phyloP scores from a whole-genome alignment of 306 rosid genomes.

The Parietaria judaica region DNA sequence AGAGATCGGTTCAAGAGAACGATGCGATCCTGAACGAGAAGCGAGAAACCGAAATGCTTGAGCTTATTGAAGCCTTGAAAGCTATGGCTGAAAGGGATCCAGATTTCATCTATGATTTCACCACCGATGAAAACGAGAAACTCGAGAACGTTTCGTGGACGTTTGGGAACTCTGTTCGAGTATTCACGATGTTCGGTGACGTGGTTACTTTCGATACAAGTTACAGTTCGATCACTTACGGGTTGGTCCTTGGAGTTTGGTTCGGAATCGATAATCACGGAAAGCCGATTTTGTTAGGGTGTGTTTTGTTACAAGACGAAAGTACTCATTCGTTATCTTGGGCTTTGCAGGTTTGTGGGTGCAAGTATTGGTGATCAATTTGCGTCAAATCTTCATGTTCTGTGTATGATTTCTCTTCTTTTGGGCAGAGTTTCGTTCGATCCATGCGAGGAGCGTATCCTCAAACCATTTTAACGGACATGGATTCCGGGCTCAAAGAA shows the following conservation, averaged over 20 bases:
- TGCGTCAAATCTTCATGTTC: slow-evolving; percentile 19
- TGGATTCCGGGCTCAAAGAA: slow-evolving; percentile 51
- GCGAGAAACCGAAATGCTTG: slow-evolving; percentile 49
- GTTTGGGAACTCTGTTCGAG: slow-evolving; percentile 38
- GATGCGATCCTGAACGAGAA: slow-evolving; percentile 54
- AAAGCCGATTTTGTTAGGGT: slow-evolving; percentile 40
- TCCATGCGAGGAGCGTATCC: slow-evolving; percentile 57
- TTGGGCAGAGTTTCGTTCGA: slow-evolving; percentile 51
- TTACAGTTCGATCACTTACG: slow-evolving; percentile 45
- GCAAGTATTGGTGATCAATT: slow-evolving; percentile 27
- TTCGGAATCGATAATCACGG: slow-evolving; percentile 52
- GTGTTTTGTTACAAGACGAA: slow-evolving; percentile 56
- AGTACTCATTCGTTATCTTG: slow-evolving; percentile 42
- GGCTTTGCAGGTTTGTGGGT: slow-evolving; percentile 60
- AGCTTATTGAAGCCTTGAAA: slow-evolving; percentile 52
- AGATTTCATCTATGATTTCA: slow-evolving; percentile 36
- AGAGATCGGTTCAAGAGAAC: slow-evolving; percentile 57
- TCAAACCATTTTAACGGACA: slow-evolving; percentile 49
- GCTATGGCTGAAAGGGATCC: slow-evolving; percentile 38
- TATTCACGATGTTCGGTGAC: slow-evolving; percentile 43
- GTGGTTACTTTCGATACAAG: slow-evolving; percentile 49
- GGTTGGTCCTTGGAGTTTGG: slow-evolving; percentile 57
- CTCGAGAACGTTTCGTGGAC: slow-evolving; percentile 59
- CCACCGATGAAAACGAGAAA: slow-evolving; percentile 37
- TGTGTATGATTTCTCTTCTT: slow-evolving; percentile 29